Base-by-base conservation (phyloP, 495 filamentous ascomycete genomes). In the Glarea lozoyensis region DNA sequence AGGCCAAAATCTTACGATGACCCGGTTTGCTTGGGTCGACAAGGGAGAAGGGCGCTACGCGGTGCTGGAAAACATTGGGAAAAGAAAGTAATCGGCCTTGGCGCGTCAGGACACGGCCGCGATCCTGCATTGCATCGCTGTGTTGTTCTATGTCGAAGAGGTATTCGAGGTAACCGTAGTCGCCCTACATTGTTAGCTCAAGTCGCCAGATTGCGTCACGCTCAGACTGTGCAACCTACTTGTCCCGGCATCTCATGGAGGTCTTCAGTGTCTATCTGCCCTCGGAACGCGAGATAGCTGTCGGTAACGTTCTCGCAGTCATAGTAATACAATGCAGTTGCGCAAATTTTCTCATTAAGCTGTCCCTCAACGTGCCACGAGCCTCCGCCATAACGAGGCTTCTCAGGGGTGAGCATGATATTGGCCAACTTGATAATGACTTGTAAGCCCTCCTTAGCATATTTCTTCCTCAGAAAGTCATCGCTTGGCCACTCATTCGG, bases 261-360 rank as follows among this genome's bases (percentile, higher is more conserved):
- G 33, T 42, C 50, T 12, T 60, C 45, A 25, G 16, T 37, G 0
- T 10, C 2, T 4, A 24, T 22, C 20, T 49, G 48, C 24, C 72
- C 62, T 11, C 70, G 68, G 52, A 84, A 80, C 0, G 62, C 50
- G 0, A 84, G 64, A 19, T 48, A 52, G 43, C 64, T 73, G 4
- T 67, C 55, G 4, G 70, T 78, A 40, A 83, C 72, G 54, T 87
- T 85, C 3, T 76, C 60, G 38, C 50, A 60, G 45, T 79, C 72
- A 52, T 77, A 81, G 61, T 79, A 79, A 57, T 76, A 81, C 4
- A 81, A 50, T 2, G 75, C 73, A 0, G 72, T 75, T 4, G 75
- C 76, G 35, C 66, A 67, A 30, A 81, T 80, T 16, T 56, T 60
- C 37, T 81, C 76, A 43, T 78, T 78, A 31, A 48, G 6, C 11